A percentile compares a stretch with the other conserved stretches of the same genome.
Conservation (phyloP, 1,284 basidiomycete genomes). For the Meripilus lineatus region DNA sequence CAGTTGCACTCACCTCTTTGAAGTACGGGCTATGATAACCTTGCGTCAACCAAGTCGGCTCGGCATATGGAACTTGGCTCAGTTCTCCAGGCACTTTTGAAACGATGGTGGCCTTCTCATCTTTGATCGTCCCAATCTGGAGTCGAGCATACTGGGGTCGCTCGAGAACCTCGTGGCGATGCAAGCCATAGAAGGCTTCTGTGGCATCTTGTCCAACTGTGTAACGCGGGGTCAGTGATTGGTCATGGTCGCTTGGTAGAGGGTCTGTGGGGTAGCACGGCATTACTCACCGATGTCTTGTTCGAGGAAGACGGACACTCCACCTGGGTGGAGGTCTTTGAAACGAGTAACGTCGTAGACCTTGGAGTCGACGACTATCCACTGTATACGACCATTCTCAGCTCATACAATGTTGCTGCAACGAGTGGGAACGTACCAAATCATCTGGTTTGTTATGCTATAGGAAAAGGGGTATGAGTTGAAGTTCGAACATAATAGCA, state of each 20-base stretch:
- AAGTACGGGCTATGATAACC: slow-evolving; percentile 74
- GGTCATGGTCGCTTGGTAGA: slow-evolving; percentile 18
- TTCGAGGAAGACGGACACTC: slow-evolving; percentile 70
- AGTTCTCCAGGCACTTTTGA: slow-evolving; percentile 49
- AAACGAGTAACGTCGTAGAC: slow-evolving; percentile 83
- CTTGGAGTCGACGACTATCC: slow-evolving; percentile 80
- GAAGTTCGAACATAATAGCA: background rate
- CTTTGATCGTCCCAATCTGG: slow-evolving; percentile 66
- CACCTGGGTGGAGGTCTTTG: slow-evolving; percentile 78
- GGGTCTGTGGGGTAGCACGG: slow-evolving; percentile 12
- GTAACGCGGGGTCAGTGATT: slow-evolving; percentile 1
- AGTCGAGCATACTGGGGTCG: slow-evolving; percentile 71
- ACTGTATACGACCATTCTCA: slow-evolving; percentile 37
- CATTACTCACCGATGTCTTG: slow-evolving; percentile 57
- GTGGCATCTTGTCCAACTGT: slow-evolving; percentile 76
- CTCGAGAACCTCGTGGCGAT: slow-evolving; percentile 73
- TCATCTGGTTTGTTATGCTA: slow-evolving; percentile 64
- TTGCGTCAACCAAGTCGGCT: slow-evolving; percentile 71
- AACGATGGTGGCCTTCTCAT: slow-evolving; percentile 55
- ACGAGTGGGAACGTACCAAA: slow-evolving; percentile 31
- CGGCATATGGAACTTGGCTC: slow-evolving; percentile 77
- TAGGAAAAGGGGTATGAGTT: background rate
- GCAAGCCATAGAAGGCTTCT: slow-evolving; percentile 80
- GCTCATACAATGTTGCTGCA: background rate
- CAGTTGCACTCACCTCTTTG: slow-evolving; percentile 33